phyloP scores from a whole-genome alignment of 345 rosid genomes.

The Dipteronia sinensis region DNA sequence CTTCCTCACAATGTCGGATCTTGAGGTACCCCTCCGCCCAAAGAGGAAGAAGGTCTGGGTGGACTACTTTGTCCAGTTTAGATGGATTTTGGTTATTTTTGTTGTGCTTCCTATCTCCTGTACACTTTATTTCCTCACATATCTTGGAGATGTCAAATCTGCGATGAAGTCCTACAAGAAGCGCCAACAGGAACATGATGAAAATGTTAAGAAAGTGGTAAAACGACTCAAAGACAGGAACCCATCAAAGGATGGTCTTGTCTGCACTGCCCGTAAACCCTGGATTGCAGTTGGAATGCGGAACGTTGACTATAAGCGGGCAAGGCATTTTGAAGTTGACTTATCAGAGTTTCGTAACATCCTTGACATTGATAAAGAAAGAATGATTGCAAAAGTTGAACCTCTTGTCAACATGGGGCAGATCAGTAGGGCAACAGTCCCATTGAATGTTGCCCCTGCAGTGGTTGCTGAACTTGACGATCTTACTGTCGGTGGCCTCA shows the following conservation, averaged over 20 bases:
- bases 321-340: constrained; percentile 94
- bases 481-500: constrained; percentile 98
- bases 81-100: constrained; percentile 92
- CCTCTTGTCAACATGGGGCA: constrained; percentile 99
- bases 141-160: constrained; percentile 93
- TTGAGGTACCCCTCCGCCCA: constrained; percentile 75
- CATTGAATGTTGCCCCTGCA: constrained; percentile 94
- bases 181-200: constrained; percentile 93
- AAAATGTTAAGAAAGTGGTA: constrained; percentile 79
- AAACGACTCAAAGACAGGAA: constrained; percentile 85
- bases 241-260: constrained; percentile 88
- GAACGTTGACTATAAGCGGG: constrained; percentile 97
- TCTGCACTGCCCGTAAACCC: constrained; percentile 99
- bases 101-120: constrained; percentile 91
- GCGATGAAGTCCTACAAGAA: constrained; percentile 79
- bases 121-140: constrained; percentile 75
- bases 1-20: constrained; percentile 68
- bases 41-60: constrained; percentile 88
- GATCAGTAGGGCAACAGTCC: constrained; percentile 77
- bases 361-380: constrained; percentile 79
- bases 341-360: constrained; percentile 78
- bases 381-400: constrained; percentile 93
- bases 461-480: constrained; percentile 99
- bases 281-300: constrained; percentile 99
- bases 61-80: constrained; percentile 79